Evolutionary conservation across 1,139 yeast genomes (phyloP), one percentile per base, ranked within the genome.

Genomic region (Lodderomyces beijingensis): DNA sequence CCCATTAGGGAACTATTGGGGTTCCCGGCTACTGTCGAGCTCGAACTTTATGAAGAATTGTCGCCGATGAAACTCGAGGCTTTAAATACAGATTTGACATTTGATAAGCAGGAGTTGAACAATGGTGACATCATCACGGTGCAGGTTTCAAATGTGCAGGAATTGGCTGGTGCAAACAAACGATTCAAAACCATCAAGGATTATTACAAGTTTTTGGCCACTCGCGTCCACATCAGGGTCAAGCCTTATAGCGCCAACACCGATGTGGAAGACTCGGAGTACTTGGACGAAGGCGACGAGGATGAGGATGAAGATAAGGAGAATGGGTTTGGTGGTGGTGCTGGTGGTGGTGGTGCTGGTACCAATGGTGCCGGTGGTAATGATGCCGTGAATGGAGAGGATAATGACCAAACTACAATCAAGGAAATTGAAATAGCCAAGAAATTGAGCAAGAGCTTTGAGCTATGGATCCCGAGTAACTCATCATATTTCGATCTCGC

Each of bases 111-210:
- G 24, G 96, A 88, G 50, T 57, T 89, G 24, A 70, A 71, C 12
- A 79, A 73, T 43, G 96, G 96, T 43, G 96, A 88, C 51, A 83
- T 89, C 15, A 56, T 89, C 11, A 67, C 84, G 18, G 71, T 83
- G 33, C 81, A 81, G 37, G 49, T 54, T 1, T 39, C 52, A 1
- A 49, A 57, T 28, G 49, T 45, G 1, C 44, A 45, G 8, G 44
- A 48, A 7, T 42, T 53, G 11, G 49, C 54, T 3, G 42, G 45
- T 5, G 47, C 37, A 16, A 48, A 39, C 15, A 32, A 36, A 16
- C 50, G 40, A 21, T 55, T 56, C 37, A 39, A 40, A 10, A 60
- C 63, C 32, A 67, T 77, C 5, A 59, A 59, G 18, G 73, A 74
- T 2, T 80, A 70, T 50, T 88, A 83, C 50, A 71, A 66, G 22